Conservation (phyloP, 2,329 filamentous ascomycete genomes). For the Apiospora phragmitis region DNA sequence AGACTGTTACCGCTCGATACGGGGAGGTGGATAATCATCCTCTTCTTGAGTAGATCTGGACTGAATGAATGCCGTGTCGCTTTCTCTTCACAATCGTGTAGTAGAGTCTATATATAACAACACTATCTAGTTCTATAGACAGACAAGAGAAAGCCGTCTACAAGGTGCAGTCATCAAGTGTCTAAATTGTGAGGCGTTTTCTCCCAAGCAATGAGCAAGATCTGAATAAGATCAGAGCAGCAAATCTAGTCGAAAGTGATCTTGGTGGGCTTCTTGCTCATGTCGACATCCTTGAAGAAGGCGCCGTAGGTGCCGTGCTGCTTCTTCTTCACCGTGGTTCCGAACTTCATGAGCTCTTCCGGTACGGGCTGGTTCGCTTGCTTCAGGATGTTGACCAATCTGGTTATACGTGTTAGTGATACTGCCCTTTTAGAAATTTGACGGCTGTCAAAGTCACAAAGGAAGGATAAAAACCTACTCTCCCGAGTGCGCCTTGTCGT, state of each 20-base stretch:
- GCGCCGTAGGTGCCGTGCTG: conserved; percentile 91
- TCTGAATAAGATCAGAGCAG: not conserved
- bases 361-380: conserved; percentile 90
- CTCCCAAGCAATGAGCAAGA: not conserved
- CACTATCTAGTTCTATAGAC: not conserved
- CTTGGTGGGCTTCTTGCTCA: conserved; percentile 83
- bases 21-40: conserved; percentile 24
- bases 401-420: conserved; percentile 35
- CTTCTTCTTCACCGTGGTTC: conserved; percentile 99
- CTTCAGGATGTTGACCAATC: conserved; percentile 90
- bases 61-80: not conserved
- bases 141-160: no score
- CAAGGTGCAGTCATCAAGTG: not conserved
- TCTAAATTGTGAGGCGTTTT: not conserved
- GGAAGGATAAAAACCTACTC: conserved; percentile 57
- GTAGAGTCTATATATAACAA: not conserved
- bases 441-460: not conserved
- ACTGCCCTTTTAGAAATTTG: not conserved
- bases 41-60: not conserved
- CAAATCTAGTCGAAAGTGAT: conserved; percentile 74
- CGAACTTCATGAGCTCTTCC: conserved; percentile 89
- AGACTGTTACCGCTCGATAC: conserved; percentile 49
- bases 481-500: conserved; percentile 89
- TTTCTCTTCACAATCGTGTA: not conserved
- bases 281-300: conserved; percentile 89